Evolutionary conservation across 805 yeast species (phyloP), one percentile per base, ranked within the genome.

Genomic region (Peterozyma toletana): DNA sequence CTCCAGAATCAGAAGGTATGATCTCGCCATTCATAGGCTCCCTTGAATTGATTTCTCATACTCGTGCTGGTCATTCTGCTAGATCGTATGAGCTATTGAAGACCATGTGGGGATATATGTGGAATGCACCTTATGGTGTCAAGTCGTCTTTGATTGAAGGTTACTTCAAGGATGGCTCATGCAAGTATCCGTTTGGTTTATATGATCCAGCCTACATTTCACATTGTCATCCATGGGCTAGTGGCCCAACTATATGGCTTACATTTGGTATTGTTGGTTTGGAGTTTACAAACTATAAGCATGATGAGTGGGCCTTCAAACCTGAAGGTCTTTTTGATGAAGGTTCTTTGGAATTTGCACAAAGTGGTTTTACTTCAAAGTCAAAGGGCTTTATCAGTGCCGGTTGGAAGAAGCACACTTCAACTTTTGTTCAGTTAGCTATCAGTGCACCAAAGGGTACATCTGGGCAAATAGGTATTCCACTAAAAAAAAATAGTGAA

Each of bases 51-150:
- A 37, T 37, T 14, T 36, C 45, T 11, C 48, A 45, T 21, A 21
- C 37, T 6, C 38, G 39, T 14, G 42, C 37, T 31, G 45, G 48
- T 14, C 46, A 42, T 14, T 45, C 48, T 14, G 48, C 42, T 34
- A 41, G 46, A 38, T 33, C 48, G 11, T 30, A 37, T 11, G 40
- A 42, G 34, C 35, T 45, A 35, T 42, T 45, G 35, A 35, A 37
- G 21, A 35, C 37, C 16, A 45, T 45, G 48, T 45, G 48, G 48
- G 48, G 48, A 4, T 45, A 45, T 39, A 45, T 45, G 11, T 45
- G 48, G 48, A 45, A 45, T 34, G 15, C 46, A 13, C 42, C 48
- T 30, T 45, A 45, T 33, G 40, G 45, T 9, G 48, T 45, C 13
- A 34, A 41, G 21, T 45, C 48, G 5, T 42, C 48, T 14, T 38